Evolutionary conservation across 2,329 filamentous ascomycete species (phyloP), one percentile per base, ranked within the genome.

Genomic region (Microdochium paspali): DNA sequence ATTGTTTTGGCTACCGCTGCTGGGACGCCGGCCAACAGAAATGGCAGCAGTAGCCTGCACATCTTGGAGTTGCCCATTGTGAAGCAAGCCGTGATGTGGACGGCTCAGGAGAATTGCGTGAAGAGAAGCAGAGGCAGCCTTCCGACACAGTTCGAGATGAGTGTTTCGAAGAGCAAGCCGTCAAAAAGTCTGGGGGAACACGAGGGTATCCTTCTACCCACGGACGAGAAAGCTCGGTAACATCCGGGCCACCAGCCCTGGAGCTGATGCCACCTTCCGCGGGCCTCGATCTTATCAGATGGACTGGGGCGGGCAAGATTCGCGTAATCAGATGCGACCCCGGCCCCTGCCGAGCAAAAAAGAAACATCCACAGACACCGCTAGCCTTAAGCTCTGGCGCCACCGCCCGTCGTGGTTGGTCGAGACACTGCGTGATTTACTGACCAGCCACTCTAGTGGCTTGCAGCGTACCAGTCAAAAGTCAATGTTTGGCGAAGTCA

Each of bases 261-360:
- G 68, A 4, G 62, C 64, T 2, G 15, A 5, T 4, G 18, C 35
- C 15, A n/a, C n/a, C n/a, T n/a, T n/a, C n/a, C n/a, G n/a, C n/a
- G n/a, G n/a, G 31, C 9, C 35, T 40, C 6, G 35, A 40, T 40
- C 35, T 40, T 40, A 40, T 40, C 35, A 40, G 35, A 40, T 40
- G 35, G 35, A 9, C 35, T n/a, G 31, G 35, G 18, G 35, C 35
- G 4, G 18, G 35, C 15, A 21, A 40, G 18, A 21, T 21, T 20
- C 18, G 35, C 35, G 13, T 40, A 40, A 40, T 40, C 35, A 40
- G 35, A 40, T 40, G 15, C 15, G 18, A 20, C 20, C 18, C 18
- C 6, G 31, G 31, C 31, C 31, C 31, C 4, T 15, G 6, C 15
- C 5, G 6, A 18, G 31, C 13, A 18, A 15, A n/a, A n/a, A n/a